Evolutionary conservation across 2,329 filamentous ascomycete genomes (phyloP).

Genomic region (Epichloe typhina): DNA sequence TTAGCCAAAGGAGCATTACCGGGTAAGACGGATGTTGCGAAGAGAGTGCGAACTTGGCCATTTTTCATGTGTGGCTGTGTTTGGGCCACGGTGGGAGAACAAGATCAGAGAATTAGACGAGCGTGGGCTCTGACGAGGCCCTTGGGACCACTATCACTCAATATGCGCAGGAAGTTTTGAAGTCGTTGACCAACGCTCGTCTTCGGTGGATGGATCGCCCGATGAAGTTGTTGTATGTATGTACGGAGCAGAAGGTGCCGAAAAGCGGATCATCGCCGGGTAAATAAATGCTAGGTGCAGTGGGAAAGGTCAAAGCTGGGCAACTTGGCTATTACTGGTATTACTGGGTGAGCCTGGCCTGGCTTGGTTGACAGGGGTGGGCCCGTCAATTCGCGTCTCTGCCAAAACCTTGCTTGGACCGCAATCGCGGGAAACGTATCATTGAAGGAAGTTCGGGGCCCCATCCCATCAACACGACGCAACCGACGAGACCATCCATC

Average conservation of each 20-base stretch:
- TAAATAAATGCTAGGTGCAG: neutral
- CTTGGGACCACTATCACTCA: neutral
- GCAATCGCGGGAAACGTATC: neutral
- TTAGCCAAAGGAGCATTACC: neutral
- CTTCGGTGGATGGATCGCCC: neutral
- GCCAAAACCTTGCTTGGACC: conserved; percentile 5
- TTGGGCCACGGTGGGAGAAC: neutral
- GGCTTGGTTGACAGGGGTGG: conserved; percentile 1
- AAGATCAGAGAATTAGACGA: neutral
- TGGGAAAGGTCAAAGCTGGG: neutral
- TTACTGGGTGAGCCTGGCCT: neutral
- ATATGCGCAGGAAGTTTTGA: neutral
- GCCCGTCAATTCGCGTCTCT: conserved; percentile 3
- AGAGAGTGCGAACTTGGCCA: neutral
- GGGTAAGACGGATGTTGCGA: neutral
- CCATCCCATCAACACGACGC: neutral
- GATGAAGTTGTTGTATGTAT: neutral
- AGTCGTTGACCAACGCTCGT: neutral
- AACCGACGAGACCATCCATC: neutral
- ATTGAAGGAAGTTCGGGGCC: neutral
- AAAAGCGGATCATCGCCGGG: conserved; percentile 3
- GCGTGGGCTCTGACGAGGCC: neutral
- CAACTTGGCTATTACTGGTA: neutral
- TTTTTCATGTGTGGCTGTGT: neutral
- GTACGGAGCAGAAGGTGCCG: neutral